Conservation (phyloP, 305 asterid genomes). For the Withania somnifera region DNA sequence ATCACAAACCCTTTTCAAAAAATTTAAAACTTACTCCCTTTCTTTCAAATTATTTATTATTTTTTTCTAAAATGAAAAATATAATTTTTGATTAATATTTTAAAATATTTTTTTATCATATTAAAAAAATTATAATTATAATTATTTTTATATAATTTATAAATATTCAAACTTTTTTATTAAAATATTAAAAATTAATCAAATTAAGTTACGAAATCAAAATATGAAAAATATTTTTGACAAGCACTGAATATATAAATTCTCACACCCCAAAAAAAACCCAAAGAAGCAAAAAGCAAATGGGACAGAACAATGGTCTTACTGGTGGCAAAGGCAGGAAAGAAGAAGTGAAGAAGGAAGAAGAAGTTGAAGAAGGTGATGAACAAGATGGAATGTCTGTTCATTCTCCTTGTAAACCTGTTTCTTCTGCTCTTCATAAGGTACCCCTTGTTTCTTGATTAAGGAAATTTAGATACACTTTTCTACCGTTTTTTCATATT, state of each 20-base stretch:
- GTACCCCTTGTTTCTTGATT: constrained; percentile 10
- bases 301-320: constrained; percentile 20
- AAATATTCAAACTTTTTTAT: too few relatives aligned
- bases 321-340: constrained; percentile 10
- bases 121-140: too few relatives aligned
- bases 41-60: too few relatives aligned
- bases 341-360: constrained; percentile 15
- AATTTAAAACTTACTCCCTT: background rate
- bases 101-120: too few relatives aligned
- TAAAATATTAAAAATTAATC: too few relatives aligned
- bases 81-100: too few relatives aligned
- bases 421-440: constrained; percentile 42
- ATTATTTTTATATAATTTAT: too few relatives aligned
- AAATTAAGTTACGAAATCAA: too few relatives aligned
- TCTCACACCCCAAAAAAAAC: background rate
- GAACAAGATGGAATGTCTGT: constrained; percentile 92
- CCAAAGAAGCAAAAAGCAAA: background rate
- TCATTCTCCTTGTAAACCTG: constrained; percentile 87
- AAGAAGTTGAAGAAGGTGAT: constrained; percentile 18
- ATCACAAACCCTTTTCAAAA: background rate
- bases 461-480: background rate
- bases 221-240: too few relatives aligned
- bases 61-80: too few relatives aligned
- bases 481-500: background rate
- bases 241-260: too few relatives aligned